Base-by-base conservation (phyloP, 768 basidiomycete species). In the Cytidiella melzeri region DNA sequence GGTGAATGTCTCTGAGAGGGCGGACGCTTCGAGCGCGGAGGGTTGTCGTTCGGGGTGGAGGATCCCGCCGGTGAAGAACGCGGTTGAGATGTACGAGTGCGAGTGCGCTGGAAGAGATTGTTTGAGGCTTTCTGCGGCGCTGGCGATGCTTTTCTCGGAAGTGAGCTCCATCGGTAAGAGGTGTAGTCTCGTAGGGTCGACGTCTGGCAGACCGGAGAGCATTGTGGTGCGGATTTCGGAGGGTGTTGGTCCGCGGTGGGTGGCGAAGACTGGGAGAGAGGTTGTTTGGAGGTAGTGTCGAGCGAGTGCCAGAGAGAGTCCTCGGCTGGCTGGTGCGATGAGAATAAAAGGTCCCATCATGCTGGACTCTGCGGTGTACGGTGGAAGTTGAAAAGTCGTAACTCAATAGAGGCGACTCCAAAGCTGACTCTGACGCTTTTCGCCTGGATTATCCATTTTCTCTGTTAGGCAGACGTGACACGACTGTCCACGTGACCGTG, bases 11-110 rank as follows among this genome's bases (percentile, higher is more conserved):
- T 73, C 60, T 23, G 62, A 55, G 37, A 81, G 61, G 28, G 65
- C 50, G 23, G 61, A 60, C 54, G 66, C 57, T 60, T 77, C 67
- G 43, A 83, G 53, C 53, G 81, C 76, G 3, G 66, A 64, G 2
- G 76, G 76, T 25, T 68, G 70, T 51, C 73, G 78, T 59, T 81
- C 79, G n/a, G 78, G 74, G 52, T 74, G 64, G 25, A 81, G 67
- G 24, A 80, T 57, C 2, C 80, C 79, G 34, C 77, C 79, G 1
- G 75, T 74, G 54, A 80, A 69, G 61, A 79, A 79, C 9, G 73
- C 78, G 21, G 74, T 75, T 46, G 77, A 74, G 41, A 81, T 64
- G 59, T 71, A 77, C 3, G 77, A 59, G 36, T 66, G 60, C 28
- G 58, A 48, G 38, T 63, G 52, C 18, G 45, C 36, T n/a, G 62